A percentile compares a stretch with the other conserved stretches of the same genome.
Evolutionary conservation across 2,329 filamentous ascomycete species (phyloP).

Genomic region (Pochonia chlamydosporia): DNA sequence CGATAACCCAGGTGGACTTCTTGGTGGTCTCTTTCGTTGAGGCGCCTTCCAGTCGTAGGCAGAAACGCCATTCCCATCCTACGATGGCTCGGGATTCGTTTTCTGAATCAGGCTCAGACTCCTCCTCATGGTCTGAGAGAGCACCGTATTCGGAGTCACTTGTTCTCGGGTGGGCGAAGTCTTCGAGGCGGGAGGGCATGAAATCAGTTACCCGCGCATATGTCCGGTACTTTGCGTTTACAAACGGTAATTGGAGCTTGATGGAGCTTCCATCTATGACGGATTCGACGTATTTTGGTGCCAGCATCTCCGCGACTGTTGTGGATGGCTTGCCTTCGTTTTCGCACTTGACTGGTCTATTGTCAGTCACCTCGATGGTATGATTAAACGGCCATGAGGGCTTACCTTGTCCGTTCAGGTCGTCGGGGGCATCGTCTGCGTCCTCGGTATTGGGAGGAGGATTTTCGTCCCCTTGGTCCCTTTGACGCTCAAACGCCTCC

Average conservation of each 20-base stretch:
- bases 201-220: constrained; percentile 79
- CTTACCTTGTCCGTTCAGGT: constrained; percentile 26
- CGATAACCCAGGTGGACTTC: constrained; percentile 58
- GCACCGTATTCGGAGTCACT: constrained; percentile 38
- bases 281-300: constrained; percentile 34
- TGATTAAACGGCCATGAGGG: not conserved
- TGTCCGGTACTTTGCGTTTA: constrained; percentile 64
- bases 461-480: constrained; percentile 10
- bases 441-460: constrained; percentile 19
- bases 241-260: constrained; percentile 58
- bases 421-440: constrained; percentile 14
- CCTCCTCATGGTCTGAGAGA: constrained; percentile 38
- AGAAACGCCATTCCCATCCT: constrained; percentile 80
- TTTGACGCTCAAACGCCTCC: constrained; percentile 2
- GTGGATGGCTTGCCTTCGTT: constrained; percentile 29
- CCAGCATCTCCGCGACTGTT: constrained; percentile 33
- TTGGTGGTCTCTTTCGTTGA: constrained; percentile 26
- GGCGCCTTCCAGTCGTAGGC: constrained; percentile 70
- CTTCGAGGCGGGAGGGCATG: constrained; percentile 60
- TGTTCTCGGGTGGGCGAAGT: constrained; percentile 57
- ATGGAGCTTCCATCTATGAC: constrained; percentile 32
- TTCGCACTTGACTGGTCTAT: constrained; percentile 41
- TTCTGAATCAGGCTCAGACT: constrained; percentile 16
- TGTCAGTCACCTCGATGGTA: not conserved
- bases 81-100: constrained; percentile 10